Conservation (phyloP, 2,329 filamentous ascomycete species). For the Passalora sequoiae region DNA sequence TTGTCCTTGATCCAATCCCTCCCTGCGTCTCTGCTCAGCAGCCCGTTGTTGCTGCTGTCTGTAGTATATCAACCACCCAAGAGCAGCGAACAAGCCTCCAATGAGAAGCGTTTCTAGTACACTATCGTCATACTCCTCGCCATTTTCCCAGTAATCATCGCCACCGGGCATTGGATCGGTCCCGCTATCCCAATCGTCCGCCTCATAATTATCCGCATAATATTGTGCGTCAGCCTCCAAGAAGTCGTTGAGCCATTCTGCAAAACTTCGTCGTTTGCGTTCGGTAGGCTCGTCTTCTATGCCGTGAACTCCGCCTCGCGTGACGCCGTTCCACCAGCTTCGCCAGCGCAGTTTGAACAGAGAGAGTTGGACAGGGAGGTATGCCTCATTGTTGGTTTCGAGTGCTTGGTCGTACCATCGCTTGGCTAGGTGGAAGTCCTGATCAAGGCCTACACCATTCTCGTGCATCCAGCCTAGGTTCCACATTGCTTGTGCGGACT, state of each 20-base stretch:
- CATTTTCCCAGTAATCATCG: constrained; percentile 54
- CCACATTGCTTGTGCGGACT: constrained; percentile 91
- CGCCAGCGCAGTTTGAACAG: constrained; percentile 77
- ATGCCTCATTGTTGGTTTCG: constrained; percentile 85
- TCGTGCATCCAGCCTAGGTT: constrained; percentile 99
- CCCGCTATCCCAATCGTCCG: constrained; percentile 39
- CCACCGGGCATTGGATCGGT: constrained; percentile 47
- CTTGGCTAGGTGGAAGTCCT: constrained; percentile 96
- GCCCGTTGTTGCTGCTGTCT: constrained; percentile 59
- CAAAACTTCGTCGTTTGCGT: constrained; percentile 45
- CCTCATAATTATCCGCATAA: constrained; percentile 47
- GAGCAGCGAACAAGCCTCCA: constrained; percentile 65
- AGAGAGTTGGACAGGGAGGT: constrained; percentile 84
- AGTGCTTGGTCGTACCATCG: constrained; percentile 90
- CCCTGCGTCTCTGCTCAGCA: constrained; percentile 42
- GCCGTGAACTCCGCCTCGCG: constrained; percentile 82
- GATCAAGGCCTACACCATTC: constrained; percentile 84
- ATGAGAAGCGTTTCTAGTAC: constrained; percentile 82
- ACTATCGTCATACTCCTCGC: constrained; percentile 62
- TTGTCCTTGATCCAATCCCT: constrained; percentile 35
- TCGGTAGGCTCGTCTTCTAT: constrained; percentile 67
- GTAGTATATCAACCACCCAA: constrained; percentile 78
- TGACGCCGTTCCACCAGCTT: constrained; percentile 92
- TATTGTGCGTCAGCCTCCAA: constrained; percentile 53
- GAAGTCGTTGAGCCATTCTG: constrained; percentile 84